Evolutionary conservation across 306 rosid genomes (phyloP).

Genomic region (Vigna hirtella): DNA sequence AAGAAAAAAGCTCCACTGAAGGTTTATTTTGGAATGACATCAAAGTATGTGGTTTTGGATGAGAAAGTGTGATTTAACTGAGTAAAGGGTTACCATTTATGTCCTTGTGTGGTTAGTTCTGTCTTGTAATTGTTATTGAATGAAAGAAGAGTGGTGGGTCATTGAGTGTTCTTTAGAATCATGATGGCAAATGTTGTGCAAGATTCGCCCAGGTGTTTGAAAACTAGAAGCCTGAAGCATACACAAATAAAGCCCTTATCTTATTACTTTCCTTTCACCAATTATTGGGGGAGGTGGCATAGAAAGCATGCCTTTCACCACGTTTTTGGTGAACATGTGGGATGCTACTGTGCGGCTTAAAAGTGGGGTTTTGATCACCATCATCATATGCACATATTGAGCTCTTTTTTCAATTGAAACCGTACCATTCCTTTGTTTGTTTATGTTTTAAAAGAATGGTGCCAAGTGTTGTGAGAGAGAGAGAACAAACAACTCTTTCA

Average conservation of each 20-base stretch:
- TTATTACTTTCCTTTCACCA: slow-evolving; percentile 54
- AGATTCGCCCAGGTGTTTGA: slow-evolving; percentile 43
- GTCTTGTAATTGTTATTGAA: not conserved
- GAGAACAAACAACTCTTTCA: slow-evolving; percentile 27
- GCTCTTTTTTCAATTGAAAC: slow-evolving; percentile 42
- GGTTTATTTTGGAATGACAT: slow-evolving; percentile 16
- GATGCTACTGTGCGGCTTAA: slow-evolving; percentile 48
- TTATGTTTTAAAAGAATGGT: slow-evolving; percentile 52
- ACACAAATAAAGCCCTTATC: slow-evolving; percentile 42
- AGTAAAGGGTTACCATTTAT: not conserved
- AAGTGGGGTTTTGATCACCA: slow-evolving; percentile 48
- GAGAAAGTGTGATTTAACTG: no score
- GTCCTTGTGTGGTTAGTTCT: not conserved
- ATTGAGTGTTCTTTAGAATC: slow-evolving; percentile 31
- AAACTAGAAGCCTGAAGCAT: slow-evolving; percentile 30
- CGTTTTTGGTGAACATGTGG: slow-evolving; percentile 67
- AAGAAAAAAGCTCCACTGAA: slow-evolving; percentile 10
- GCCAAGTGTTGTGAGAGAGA: slow-evolving; percentile 45
- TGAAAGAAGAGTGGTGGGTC: slow-evolving; percentile 36
- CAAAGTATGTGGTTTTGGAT: not conserved
- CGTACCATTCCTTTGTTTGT: slow-evolving; percentile 47
- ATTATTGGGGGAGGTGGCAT: slow-evolving; percentile 64
- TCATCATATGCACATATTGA: slow-evolving; percentile 56
- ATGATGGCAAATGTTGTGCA: slow-evolving; percentile 48
- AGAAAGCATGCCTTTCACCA: slow-evolving; percentile 58